These are phyloP conservation scores for Lachancea thermotolerans DNA, from an alignment of 805 yeast genomes.

Conservation along the genomic window DNA sequence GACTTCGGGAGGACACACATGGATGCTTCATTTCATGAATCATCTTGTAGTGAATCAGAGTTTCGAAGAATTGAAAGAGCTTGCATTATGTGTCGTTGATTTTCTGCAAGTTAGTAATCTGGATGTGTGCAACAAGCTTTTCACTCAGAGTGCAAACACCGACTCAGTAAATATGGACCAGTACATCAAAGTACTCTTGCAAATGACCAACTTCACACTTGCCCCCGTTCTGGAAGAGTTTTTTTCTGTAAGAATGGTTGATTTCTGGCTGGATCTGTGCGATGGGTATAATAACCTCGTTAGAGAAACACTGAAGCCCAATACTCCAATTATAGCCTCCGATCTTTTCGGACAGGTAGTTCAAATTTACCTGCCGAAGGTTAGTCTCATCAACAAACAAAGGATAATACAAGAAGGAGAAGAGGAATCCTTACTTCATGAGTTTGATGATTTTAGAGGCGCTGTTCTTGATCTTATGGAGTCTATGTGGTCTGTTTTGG, in stretches of 20 bases:
- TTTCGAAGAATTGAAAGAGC: conserved; percentile 27
- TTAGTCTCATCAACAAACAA: conserved; percentile 39
- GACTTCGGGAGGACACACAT: conserved; percentile 19
- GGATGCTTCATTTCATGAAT: conserved; percentile 32
- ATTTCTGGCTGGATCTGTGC: conserved; percentile 64
- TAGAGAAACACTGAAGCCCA: conserved; percentile 26
- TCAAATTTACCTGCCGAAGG: conserved; percentile 61
- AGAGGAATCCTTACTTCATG: conserved; percentile 30
- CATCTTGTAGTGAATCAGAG: conserved; percentile 28
- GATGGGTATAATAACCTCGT: conserved; percentile 42
- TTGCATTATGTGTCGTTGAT: conserved; percentile 29
- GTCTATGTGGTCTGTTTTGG: conserved; percentile 58
- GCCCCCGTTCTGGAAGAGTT: conserved; percentile 53
- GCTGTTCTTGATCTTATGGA: conserved; percentile 78
- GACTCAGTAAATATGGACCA: conserved; percentile 19
- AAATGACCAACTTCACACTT: conserved; percentile 51
- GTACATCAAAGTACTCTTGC: conserved; percentile 43
- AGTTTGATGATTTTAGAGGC: conserved; percentile 60
- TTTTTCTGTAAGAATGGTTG: conserved; percentile 47
- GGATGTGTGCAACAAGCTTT: conserved; percentile 30
- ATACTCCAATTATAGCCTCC: conserved; percentile 30
- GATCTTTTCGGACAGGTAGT: conserved; percentile 47
- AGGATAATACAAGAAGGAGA: conserved; percentile 31
- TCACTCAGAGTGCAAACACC: conserved; percentile 15
- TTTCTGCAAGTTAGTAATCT: conserved; percentile 28